Base-by-base conservation (phyloP, 1,139 yeast species). In the Debaryomyces udenii region DNA sequence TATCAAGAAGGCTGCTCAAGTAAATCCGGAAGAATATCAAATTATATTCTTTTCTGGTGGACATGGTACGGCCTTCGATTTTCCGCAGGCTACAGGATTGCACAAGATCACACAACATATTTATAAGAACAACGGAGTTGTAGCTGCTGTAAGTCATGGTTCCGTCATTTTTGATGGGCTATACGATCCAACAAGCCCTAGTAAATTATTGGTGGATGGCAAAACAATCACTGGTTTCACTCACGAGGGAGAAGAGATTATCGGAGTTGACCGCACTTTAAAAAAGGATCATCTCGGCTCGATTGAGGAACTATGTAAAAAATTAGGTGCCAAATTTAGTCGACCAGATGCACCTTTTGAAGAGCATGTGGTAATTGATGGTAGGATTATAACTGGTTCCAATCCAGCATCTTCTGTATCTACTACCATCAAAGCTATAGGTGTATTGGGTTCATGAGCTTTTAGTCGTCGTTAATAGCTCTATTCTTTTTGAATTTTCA, bases 131-230 rank as follows among this genome's bases (percentile, higher is more conserved):
- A 77, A 76, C 24, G 84, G 84, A 35, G 70, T 78, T 29, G 74
- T 80, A 23, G 57, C 80, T 34, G 82, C 86, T n/a, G 85, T 81
- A 13, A 81, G 87, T 61, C 87, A 81, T 50, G 87, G 86, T 6
- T 83, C 85, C 10, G 70, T 71, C 30, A 67, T 80, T 45, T 74
- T 81, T 42, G 72, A 67, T 26, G 66, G 69, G 34, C 57, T 80
- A 47, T 64, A 57, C 35, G 76, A 73, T 45, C 50, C 59, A 36
- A 48, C 56, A 17, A 66, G 64, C 17, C 15, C 70, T 27, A 80
- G 80, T 32, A 62, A 69, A 37, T 60, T 64, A 10, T 52, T 81
- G 40, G 64, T 75, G 44, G 61, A 74, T 48, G 83, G 80, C 41
- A 78, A 72, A 57, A 67, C 64, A 30, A 66, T 77, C 40, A 80